Conservation (phyloP, 768 basidiomycete genomes). For the Mycena maculata region DNA sequence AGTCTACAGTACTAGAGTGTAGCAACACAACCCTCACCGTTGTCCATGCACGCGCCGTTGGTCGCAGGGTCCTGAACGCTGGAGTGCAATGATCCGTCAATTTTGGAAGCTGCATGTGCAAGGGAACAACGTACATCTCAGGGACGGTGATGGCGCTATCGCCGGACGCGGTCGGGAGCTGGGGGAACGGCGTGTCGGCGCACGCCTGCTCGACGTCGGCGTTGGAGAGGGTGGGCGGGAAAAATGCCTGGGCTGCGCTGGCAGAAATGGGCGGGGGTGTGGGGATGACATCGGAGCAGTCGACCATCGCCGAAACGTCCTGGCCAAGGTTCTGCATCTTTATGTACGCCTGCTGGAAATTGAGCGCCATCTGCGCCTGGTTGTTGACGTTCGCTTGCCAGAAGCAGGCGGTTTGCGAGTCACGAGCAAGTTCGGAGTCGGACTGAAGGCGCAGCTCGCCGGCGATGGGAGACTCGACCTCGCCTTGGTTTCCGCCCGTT, state of each 20-base stretch:
- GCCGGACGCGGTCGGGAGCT: background rate
- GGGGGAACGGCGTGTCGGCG: background rate
- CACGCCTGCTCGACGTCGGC: background rate
- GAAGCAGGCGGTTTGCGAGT: conserved; percentile 8
- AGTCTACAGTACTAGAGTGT: no score
- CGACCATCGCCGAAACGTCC: no score
- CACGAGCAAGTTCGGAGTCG: conserved; percentile 22
- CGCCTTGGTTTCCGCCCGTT: conserved; percentile 23
- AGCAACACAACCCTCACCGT: background rate
- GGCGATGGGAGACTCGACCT: conserved; percentile 25
- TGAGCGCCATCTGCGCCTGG: conserved; percentile 37
- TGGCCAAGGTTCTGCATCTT: no score
- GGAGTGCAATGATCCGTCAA: background rate
- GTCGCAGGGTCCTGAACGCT: background rate
- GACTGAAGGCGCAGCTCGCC: conserved; percentile 32
- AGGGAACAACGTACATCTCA: background rate
- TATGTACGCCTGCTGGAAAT: conserved; percentile 40
- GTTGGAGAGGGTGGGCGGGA: background rate
- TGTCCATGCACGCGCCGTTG: background rate
- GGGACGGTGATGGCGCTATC: background rate
- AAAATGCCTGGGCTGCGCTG: background rate
- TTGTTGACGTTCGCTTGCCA: conserved; percentile 33
- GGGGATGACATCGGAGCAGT: no score
- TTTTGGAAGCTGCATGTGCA: background rate
- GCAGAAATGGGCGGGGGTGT: background rate